phyloP scores from a whole-genome alignment of 495 filamentous ascomycete genomes.

The Penicillium lividum region DNA sequence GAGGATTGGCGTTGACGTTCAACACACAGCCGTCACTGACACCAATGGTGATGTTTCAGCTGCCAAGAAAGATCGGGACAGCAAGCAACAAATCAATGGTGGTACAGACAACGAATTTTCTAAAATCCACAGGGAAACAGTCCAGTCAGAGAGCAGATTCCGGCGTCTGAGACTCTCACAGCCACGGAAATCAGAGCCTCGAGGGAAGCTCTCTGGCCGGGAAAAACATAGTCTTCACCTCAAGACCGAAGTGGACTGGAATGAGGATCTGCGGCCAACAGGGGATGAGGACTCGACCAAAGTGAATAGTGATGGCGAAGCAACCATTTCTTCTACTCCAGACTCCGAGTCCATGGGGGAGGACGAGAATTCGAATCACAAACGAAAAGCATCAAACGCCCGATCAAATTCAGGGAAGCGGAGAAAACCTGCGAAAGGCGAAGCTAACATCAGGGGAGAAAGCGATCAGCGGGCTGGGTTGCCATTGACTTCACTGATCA shows the following conservation, averaged over 20 bases:
- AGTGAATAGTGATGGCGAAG: conserved; percentile 1
- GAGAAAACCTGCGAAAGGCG: conserved; percentile 10
- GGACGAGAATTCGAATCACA: conserved; percentile 2
- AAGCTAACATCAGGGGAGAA: background rate
- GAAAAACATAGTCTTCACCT: conserved; percentile 10
- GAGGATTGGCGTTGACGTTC: background rate
- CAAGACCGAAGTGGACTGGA: conserved; percentile 34
- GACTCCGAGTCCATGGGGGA: conserved; percentile 8
- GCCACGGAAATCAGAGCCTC: background rate
- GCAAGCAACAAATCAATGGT: background rate
- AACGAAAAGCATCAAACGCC: conserved; percentile 13
- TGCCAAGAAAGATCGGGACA: background rate
- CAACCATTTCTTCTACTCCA: conserved; percentile 22
- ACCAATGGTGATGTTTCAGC: background rate
- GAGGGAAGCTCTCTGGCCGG: conserved; percentile 11
- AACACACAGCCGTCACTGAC: background rate
- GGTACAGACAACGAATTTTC: background rate
- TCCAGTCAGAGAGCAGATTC: background rate
- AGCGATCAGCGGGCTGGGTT: conserved; percentile 3
- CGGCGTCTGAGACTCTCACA: background rate
- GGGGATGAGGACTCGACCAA: conserved; percentile 19
- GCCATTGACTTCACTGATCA: conserved; percentile 12
- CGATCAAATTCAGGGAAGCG: conserved; percentile 14
- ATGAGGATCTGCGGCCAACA: conserved; percentile 37
- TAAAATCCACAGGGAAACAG: background rate